Evolutionary conservation across 208 protist species (phyloP), one percentile per base, ranked within the genome.

Genomic region (Trypanosoma cruzi): DNA sequence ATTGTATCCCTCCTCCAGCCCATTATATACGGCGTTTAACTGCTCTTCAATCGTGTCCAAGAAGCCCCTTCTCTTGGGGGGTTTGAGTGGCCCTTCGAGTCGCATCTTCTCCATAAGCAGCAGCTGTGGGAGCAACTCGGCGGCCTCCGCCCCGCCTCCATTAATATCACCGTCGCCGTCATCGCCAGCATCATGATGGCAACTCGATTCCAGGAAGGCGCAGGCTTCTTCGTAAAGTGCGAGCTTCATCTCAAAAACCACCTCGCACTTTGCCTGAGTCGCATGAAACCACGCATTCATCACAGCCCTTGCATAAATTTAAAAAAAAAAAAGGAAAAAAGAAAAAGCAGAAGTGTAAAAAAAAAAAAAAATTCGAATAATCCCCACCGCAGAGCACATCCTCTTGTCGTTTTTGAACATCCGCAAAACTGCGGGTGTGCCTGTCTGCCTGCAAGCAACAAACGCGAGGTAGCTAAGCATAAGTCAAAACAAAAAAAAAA

Each of bases 251-350:
- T 71, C 66, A 63, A 82, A 86, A 46, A 92, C 54, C 20, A 80
- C 58, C 63, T 80, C 83, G 52, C 73, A 81, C 14, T 86, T 37
- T 16, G 48, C 56, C 13, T 81, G 62, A 18, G 75, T 78, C 46
- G 86, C 82, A 28, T 77, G 42, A 40, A 92, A 88, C 84, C 84
- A 92, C 2, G 65, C 44, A 57, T 92, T 69, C 75, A 88, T 77
- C 56, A 56, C 5, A 22, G 1, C 31, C 42, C 42, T 4, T 32
- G 7, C 34, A 22, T 56, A 10, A n/a, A 11, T 60, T 8, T 60
- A 2, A 60, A 42, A 44, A 42, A 42, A 60, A 7, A 11, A 4
- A 2, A 24, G 2, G 4, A 18, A 37, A 60, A 60, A 60, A 60
- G 6, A 60, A 36, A 42, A 16, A 42, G 28, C 18, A 31, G 10